Base-by-base conservation (phyloP, 257 asterid genomes). In the Solanum phureja region DNA sequence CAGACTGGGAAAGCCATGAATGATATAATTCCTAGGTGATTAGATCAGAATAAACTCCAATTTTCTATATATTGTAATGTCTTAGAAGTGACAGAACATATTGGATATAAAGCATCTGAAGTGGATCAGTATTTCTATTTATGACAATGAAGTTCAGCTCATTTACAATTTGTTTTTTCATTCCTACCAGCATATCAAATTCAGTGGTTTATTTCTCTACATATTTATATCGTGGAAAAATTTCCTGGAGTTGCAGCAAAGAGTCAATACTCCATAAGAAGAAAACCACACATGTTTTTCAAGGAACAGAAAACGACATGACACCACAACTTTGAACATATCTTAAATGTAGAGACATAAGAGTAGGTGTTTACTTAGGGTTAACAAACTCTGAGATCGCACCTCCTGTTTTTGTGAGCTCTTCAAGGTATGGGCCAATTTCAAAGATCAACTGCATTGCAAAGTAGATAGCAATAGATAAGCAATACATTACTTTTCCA, bases 351-450 rank as follows among this genome's bases (percentile, higher is more conserved):
- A 85, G 60, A 82, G 77, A 62, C 24, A 37, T 72, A 21, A 29
- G 29, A 86, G 84, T 77, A 86, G 83, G 89, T 85, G 85, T 87
- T 93, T 94, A 97, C 99, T 97, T 97, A 68, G 99, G 99, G 87
- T 97, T 97, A 87, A 97, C 98, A 88, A 97, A 97, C 97, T 97
- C 99, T 92, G 93, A 91, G 86, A 97, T 97, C 38, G 94, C 92
- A 89, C 99, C 99, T 87, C 98, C 95, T 42, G 99, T 97, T 90
- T 93, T 96, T 14, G 96, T 90, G 90, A 96, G 99, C 93, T 96
- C 99, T 90, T 95, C 99, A 86, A 96, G 86, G 93, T 96, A 97
- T 37, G 99, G 95, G 42, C 98, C 97, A 89, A 96, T 88, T 89
- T 95, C 98, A 90, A 97, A 87, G 88, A 97, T 97, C 92, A 97